Conservation (phyloP, 306 rosid species). For the Pachyrhizus erosus region DNA sequence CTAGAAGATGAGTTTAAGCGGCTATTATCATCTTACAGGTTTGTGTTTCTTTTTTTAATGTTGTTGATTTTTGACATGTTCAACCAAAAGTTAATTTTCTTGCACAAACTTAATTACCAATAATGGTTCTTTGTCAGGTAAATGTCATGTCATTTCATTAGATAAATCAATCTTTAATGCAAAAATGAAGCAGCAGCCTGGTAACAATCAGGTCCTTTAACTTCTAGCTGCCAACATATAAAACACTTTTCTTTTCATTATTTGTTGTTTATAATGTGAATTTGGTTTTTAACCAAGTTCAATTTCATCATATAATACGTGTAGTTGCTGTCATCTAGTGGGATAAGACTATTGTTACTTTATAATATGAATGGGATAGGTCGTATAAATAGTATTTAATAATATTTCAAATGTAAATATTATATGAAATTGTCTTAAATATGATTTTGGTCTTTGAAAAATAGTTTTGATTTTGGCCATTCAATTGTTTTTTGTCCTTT, state of each 20-base stretch:
- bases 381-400: too few relatives aligned
- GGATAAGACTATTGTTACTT: background rate
- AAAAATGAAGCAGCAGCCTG: slow-evolving; percentile 14
- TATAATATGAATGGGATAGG: too few relatives aligned
- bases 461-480: too few relatives aligned
- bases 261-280: background rate
- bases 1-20: slow-evolving; percentile 79
- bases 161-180: background rate
- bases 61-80: slow-evolving; percentile 29
- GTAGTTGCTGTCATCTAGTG: background rate
- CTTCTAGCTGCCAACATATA: slow-evolving; percentile 6
- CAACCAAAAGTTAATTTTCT: slow-evolving; percentile 5
- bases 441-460: too few relatives aligned
- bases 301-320: background rate
- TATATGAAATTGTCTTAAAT: too few relatives aligned
- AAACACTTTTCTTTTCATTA: background rate
- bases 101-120: slow-evolving; percentile 1
- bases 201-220: background rate
- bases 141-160: slow-evolving; percentile 1
- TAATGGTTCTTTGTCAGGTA: background rate
- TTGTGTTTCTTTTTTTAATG: slow-evolving; percentile 34
- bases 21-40: slow-evolving; percentile 77
- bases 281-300: background rate
- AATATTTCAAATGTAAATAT: too few relatives aligned
- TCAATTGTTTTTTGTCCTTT: too few relatives aligned